Evolutionary conservation across 305 asterid genomes (phyloP), one percentile per base, ranked within the genome.

Genomic region (Petunia hybrid): DNA sequence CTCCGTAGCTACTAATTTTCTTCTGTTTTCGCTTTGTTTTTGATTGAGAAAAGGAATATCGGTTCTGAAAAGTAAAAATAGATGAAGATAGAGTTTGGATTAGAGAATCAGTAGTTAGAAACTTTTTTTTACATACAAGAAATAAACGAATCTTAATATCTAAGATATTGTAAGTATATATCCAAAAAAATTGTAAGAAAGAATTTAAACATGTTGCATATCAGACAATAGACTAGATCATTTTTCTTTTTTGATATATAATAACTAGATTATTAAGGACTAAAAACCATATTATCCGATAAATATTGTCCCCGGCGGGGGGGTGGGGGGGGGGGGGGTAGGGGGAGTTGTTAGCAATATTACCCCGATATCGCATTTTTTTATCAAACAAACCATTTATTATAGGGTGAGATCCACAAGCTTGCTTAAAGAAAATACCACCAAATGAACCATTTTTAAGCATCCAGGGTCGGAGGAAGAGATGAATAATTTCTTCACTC

Each of bases 121-220:
- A 31, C 9, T 70, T 46, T 70, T 70, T 22, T 46, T 5, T 71
- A 31, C 16, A 22, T 31, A 10, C 31, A 12, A 4, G 4, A 35
- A 46, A 45, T 31, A 22, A 6, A 35, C 9, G 14, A 31, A 71
- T 5, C 77, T 46, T 31, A 48, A 46, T 4, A 22, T 60, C 77
- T 71, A 71, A 71, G 77, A 71, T 71, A 71, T 71, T 46, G 77
- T 42, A 71, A 71, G 60, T 35, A 56, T n/a, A n/a, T n/a, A n/a
- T n/a, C n/a, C n/a, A n/a, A n/a, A n/a, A n/a, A n/a, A n/a, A n/a
- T n/a, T n/a, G n/a, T n/a, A n/a, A n/a, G n/a, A n/a, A n/a, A n/a
- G n/a, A n/a, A 71, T 31, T 71, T 46, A 46, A 31, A 31, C 77
- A 71, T 10, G 0, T 46, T 2, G 7, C 77, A 31, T 31, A 38